Evolutionary conservation across 495 filamentous ascomycete genomes (phyloP), one percentile per base, ranked within the genome.

Genomic region (Endocarpon pusillum): DNA sequence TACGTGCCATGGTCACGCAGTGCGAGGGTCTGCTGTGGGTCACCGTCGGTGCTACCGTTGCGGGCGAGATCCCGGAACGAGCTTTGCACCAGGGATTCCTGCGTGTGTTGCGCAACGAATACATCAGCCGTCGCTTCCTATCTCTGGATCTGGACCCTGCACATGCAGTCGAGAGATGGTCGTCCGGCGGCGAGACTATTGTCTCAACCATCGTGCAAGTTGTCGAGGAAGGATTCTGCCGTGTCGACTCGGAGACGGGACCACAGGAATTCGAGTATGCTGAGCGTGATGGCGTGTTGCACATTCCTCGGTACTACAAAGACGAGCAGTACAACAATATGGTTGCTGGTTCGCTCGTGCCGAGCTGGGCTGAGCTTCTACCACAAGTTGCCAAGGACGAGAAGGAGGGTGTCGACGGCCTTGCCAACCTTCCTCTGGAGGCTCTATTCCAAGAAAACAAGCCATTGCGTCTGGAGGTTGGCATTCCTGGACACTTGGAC

Each of bases 251-350:
- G 17, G 40, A 34, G 4, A 23, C 21, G 14, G 18, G 9, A 4
- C 22, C 31, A n/a, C 9, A n/a, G 5, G 43, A 46, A 1, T 29
- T 40, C 9, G 56, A 64, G 26, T 59, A 44, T 41, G 44, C 43
- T 0, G 44, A 52, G 33, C 40, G 48, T 0, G 35, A 50, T 21
- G 51, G 56, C 1, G 32, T 53, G 3, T 10, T 64, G 0, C 27
- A 33, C 6, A 35, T 60, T 5, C 44, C 41, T 7, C 43, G 57
- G 12, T 15, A 53, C 6, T 25, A 40, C 4, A 45, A 47, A 10
- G 41, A 47, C 18, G 14, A 2, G 6, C 12, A 20, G 11, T 7
- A 18, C 4, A 39, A 41, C 21, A 11, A 36, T 0, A 33, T 41
- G 9, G 11, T 40, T 19, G n/a, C 34, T 35, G 33, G 20, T 22